Evolutionary conservation across 331 rosid genomes (phyloP), one percentile per base, ranked within the genome.

Genomic region (Rosa hybrid): DNA sequence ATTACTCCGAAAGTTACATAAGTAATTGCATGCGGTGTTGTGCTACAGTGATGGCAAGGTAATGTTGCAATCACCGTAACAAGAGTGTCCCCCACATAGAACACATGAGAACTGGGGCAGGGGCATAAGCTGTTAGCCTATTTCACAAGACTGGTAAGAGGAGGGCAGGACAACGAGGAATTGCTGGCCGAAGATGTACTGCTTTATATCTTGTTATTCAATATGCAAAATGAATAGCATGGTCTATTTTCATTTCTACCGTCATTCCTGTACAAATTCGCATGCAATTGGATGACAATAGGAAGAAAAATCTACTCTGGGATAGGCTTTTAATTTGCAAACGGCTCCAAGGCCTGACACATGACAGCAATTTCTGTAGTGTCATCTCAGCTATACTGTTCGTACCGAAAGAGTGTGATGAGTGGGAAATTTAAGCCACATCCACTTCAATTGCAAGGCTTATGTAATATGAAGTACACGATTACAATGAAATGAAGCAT

Each of bases 1-100:
- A 77, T 11, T 49, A 77, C 30, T 54, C 39, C 16, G 68, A 78
- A 78, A 53, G 75, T 68, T 53, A n/a, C 67, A 23, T 21, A 64
- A 76, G 20, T 62, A 17, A 60, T 12, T 75, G 72, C 79, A 60
- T 34, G 72, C 56, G 27, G 14, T 17, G 71, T 18, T 68, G 72
- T 18, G 21, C 30, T 23, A 16, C 72, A 25, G 18, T 77, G 80
- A 63, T 12, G 12, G 54, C 4, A 21, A 70, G n/a, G 34, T 62
- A 3, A 41, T 44, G 49, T 56, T 44, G n/a, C 76, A 59, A 60
- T 70, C 59, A 44, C 62, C 77, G 44, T 11, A 56, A 44, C 62
- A 9, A 68, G 72, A 57, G 69, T 34, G 77, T 57, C 76, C 13
- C 77, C 76, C 41, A 56, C 39, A 71, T 51, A 23, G 1, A 25